A percentile compares a stretch with the other conserved stretches of the same genome.
phyloP scores from a whole-genome alignment of 2,329 filamentous ascomycete species.

The Fusarium sulawesiense region DNA sequence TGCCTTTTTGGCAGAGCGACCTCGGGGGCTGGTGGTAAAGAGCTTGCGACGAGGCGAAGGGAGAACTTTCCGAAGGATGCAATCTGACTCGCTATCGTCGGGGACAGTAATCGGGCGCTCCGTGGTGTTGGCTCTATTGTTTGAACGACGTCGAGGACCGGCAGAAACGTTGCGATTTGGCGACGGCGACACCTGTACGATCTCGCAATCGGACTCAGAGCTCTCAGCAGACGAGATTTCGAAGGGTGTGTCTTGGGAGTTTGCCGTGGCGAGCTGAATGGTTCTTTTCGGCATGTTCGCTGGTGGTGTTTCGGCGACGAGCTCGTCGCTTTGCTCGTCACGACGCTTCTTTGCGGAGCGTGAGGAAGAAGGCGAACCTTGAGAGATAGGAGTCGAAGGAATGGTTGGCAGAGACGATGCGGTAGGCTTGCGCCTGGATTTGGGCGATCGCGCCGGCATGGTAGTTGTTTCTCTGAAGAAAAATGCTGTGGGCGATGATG shows the following conservation, averaged over 20 bases:
- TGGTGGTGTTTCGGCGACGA: slow-evolving; percentile 12
- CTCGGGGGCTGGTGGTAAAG: not conserved
- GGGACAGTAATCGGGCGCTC: not conserved
- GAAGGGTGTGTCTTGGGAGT: slow-evolving; percentile 34
- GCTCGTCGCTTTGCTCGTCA: not conserved
- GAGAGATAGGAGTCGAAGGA: not conserved
- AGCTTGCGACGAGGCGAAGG: slow-evolving; percentile 14
- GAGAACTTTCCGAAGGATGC: slow-evolving; percentile 23
- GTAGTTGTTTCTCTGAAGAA: not conserved
- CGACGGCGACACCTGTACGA: slow-evolving; percentile 13
- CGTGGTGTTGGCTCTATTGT: slow-evolving; percentile 10
- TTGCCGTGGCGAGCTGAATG: slow-evolving; percentile 6
- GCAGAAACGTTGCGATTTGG: slow-evolving; percentile 14
- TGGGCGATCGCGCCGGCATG: not conserved
- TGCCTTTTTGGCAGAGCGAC: not conserved
- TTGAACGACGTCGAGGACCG: not conserved
- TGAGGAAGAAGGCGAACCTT: slow-evolving; percentile 11
- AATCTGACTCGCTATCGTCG: slow-evolving; percentile 25
- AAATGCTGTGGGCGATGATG: not conserved
- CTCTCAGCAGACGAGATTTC: slow-evolving; percentile 35
- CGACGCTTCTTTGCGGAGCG: not conserved
- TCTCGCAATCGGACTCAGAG: slow-evolving; percentile 33
- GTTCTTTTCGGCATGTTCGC: slow-evolving; percentile 1
- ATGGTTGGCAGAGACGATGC: not conserved
- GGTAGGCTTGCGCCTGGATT: not conserved